phyloP scores from a whole-genome alignment of 345 rosid species.

The Leavenworthia alabamica region DNA sequence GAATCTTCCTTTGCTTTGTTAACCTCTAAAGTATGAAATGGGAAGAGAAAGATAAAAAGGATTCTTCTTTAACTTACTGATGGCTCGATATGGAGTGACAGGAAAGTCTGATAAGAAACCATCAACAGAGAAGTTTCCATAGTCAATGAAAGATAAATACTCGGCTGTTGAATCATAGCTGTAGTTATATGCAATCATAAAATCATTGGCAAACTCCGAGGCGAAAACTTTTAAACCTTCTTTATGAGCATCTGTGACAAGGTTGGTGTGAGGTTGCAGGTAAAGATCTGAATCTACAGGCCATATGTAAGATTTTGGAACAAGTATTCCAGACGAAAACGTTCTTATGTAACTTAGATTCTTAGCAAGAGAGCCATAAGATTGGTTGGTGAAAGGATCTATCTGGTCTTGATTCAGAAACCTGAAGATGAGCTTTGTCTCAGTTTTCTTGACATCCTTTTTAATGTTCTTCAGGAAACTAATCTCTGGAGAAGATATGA shows the following conservation, averaged over 20 bases:
- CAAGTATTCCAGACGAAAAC: constrained; percentile 72
- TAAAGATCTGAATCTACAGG: constrained; percentile 38
- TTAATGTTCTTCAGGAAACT: constrained; percentile 42
- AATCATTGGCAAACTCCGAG: constrained; percentile 61
- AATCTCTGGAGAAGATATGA: constrained; percentile 73
- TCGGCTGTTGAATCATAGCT: constrained; percentile 63
- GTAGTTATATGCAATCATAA: constrained; percentile 48
- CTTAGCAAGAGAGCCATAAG: constrained; percentile 43
- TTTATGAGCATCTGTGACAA: constrained; percentile 64
- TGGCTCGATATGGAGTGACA: constrained; percentile 53
- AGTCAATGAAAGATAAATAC: constrained; percentile 48
- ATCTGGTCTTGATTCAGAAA: constrained; percentile 39
- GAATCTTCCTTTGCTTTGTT: not conserved
- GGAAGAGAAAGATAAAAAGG: not conserved
- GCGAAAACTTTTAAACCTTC: constrained; percentile 65
- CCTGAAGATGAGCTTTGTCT: constrained; percentile 48
- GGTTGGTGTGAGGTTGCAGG: constrained; percentile 40
- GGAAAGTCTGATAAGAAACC: constrained; percentile 80
- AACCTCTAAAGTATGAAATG: not conserved
- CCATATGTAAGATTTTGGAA: constrained; percentile 67
- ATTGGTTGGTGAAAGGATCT: constrained; percentile 61
- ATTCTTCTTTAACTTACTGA: constrained; percentile 33
- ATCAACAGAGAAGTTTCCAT: constrained; percentile 72
- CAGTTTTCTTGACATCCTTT: constrained; percentile 27
- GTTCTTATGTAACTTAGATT: constrained; percentile 60